Evolutionary conservation across 495 filamentous ascomycete species (phyloP).

Genomic region (Penicillium parvum): DNA sequence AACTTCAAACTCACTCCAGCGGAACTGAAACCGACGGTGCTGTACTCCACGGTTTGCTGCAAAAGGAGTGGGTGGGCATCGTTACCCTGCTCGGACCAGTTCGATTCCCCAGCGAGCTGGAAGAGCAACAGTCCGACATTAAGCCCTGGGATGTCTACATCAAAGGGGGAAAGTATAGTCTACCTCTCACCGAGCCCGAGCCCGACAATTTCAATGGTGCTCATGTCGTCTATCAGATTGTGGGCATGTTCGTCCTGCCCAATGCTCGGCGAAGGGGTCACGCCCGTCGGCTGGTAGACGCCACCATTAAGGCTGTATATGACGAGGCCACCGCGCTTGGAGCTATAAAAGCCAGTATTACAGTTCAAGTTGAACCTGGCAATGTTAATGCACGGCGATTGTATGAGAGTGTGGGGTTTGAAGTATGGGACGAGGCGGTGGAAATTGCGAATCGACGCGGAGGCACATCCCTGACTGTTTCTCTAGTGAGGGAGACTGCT

Average conservation of each 20-base stretch:
- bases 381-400: conserved; percentile 38
- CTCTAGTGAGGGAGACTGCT: conserved; percentile 5
- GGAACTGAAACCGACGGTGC: not conserved
- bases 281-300: conserved; percentile 36
- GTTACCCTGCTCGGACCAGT: conserved; percentile 27
- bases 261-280: conserved; percentile 39
- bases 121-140: conserved; percentile 16
- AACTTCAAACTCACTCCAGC: not conserved
- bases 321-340: conserved; percentile 19
- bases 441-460: conserved; percentile 5
- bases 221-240: conserved; percentile 18
- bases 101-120: conserved; percentile 1
- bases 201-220: conserved; percentile 19
- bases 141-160: conserved; percentile 11
- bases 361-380: conserved; percentile 33
- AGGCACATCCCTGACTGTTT: not conserved
- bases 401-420: conserved; percentile 46
- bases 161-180: conserved; percentile 1
- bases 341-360: conserved; percentile 18
- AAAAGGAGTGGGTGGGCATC: conserved; percentile 24
- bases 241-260: conserved; percentile 44
- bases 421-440: conserved; percentile 17
- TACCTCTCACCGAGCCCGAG: conserved; percentile 4
- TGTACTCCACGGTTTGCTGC: conserved; percentile 10
- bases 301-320: conserved; percentile 23